Evolutionary conservation across 768 basidiomycete genomes (phyloP), one percentile per base, ranked within the genome.

Genomic region (Boletus subcaerulescens): DNA sequence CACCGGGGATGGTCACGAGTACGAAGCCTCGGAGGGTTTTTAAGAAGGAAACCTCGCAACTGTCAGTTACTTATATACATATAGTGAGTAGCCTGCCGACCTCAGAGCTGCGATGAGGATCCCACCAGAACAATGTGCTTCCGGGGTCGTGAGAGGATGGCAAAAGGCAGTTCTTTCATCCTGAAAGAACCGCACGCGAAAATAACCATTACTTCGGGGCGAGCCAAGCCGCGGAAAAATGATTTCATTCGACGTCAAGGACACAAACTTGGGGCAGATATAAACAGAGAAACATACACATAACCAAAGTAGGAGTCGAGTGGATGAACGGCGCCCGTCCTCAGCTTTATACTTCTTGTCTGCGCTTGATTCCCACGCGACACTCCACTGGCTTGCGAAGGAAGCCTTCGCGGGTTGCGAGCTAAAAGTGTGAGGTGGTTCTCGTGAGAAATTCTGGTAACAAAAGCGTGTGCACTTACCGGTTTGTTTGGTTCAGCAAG

Each of bases 321-420:
- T 18, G 39, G 4, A 44, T n/a, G 38, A 26, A 31, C 40, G 9
- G 38, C 11, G 45, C 31, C 18, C 18, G 22, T 31, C 10, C 20
- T 32, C 31, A 40, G 24, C 38, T 20, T 26, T n/a, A 45, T 44
- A 18, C 17, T 32, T 50, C 39, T 52, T 82, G 78, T 52, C 90
- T 78, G 44, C 85, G 80, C 68, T 78, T 84, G 63, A 93, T 80
- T 22, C 91, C 89, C 42, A 93, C 85, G 50, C 67, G 73, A 64
- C 91, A 93, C 18, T 71, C 75, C 31, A 89, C 70, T 0, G 92
- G 92, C 74, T 94, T 95, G 60, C 93, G 77, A 57, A 95, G 74
- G 75, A 96, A 95, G 3, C 93, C 93, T 73, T 96, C 93, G 15
- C 83, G 75, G 1, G 86, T 91, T 36, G 82, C 76, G 50, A 94